phyloP scores from a whole-genome alignment of 176 grass and related monocot species.

The Alloteropsis semialata region DNA sequence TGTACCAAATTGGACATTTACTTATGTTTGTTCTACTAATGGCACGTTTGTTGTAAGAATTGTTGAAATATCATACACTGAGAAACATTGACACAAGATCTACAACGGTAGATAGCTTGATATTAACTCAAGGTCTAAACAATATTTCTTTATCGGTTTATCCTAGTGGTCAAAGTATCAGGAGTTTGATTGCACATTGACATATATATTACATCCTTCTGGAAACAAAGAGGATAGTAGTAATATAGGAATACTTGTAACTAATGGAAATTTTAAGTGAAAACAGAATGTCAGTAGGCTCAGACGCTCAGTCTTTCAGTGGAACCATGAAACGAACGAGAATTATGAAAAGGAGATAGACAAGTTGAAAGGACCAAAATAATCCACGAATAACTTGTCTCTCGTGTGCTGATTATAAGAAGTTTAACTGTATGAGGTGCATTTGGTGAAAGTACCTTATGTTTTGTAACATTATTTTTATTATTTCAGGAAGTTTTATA shows the following conservation, averaged over 20 bases:
- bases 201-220: not conserved
- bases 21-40: not conserved
- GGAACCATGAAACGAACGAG: too few species aligned
- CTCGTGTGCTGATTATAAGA: not conserved
- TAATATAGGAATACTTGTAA: not conserved
- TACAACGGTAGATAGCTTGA: not conserved
- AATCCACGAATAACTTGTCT: not conserved
- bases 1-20: not conserved
- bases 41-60: not conserved
- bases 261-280: not conserved
- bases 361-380: not conserved
- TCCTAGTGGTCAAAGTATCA: not conserved
- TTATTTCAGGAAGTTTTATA: not conserved
- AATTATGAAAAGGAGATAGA: not conserved
- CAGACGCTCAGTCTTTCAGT: not conserved
- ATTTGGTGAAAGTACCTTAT: not conserved
- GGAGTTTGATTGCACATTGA: not conserved
- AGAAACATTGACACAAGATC: not conserved
- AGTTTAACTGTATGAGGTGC: not conserved
- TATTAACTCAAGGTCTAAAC: not conserved
- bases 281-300: not conserved
- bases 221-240: not conserved
- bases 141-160: not conserved
- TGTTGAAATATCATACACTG: not conserved
- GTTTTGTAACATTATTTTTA: not conserved